phyloP scores from a whole-genome alignment of 306 rosid species.

The Dryas drummondii region DNA sequence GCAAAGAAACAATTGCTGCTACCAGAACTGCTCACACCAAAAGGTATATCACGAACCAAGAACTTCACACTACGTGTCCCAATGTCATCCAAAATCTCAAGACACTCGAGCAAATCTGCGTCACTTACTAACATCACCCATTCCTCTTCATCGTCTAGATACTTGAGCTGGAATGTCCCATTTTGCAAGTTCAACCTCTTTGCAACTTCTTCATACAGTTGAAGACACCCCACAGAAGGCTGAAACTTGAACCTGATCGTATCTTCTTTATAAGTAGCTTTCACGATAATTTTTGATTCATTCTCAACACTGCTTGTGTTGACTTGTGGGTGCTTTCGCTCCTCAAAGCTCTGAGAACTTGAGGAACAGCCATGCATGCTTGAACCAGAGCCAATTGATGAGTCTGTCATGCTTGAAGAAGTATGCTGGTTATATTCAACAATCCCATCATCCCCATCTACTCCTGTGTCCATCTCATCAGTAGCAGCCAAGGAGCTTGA shows the following conservation, averaged over 20 bases:
- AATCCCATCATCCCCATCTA: slow-evolving; percentile 39
- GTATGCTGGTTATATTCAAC: slow-evolving; percentile 46
- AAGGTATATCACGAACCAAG: slow-evolving; percentile 62
- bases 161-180: slow-evolving; percentile 73
- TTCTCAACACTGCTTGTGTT: slow-evolving; percentile 40
- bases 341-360: slow-evolving; percentile 57
- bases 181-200: slow-evolving; percentile 62
- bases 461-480: slow-evolving; percentile 36
- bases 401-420: slow-evolving; percentile 61
- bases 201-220: slow-evolving; percentile 71
- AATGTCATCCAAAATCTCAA: slow-evolving; percentile 61
- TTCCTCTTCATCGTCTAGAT: slow-evolving; percentile 81
- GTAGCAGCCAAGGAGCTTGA: slow-evolving; percentile 44
- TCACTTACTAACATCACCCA: slow-evolving; percentile 82
- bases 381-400: slow-evolving; percentile 53
- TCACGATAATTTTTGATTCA: slow-evolving; percentile 52
- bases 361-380: slow-evolving; percentile 54
- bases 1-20: slow-evolving; percentile 54
- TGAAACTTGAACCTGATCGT: slow-evolving; percentile 75
- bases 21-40: slow-evolving; percentile 49
- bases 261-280: slow-evolving; percentile 74
- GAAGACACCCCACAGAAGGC: slow-evolving; percentile 49
- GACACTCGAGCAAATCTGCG: slow-evolving; percentile 71
- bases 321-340: slow-evolving; percentile 39
- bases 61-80: slow-evolving; percentile 56